Conservation (phyloP, 805 yeast genomes). For the Pichia scutulata region DNA sequence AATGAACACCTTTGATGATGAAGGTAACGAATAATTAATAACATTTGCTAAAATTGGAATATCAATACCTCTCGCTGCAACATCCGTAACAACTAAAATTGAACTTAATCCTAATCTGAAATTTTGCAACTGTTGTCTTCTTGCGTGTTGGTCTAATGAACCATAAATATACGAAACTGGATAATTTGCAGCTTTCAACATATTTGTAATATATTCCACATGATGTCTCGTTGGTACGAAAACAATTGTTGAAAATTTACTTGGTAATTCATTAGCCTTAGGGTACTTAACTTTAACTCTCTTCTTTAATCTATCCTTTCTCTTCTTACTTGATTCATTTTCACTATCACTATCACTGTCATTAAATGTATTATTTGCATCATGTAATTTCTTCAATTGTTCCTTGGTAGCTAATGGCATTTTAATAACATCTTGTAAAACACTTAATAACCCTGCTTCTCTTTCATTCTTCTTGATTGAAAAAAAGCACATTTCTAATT, state of each 20-base stretch:
- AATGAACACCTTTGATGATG: conserved; percentile 85
- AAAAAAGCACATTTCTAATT: conserved; percentile 83
- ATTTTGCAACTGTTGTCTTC: conserved; percentile 78
- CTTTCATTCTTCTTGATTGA: conserved; percentile 77
- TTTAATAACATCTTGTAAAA: conserved; percentile 79
- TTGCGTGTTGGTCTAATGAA: conserved; percentile 88
- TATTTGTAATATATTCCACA: conserved; percentile 76
- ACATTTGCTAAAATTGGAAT: conserved; percentile 95
- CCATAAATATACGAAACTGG: conserved; percentile 88
- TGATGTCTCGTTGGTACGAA: conserved; percentile 98
- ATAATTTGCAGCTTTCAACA: conserved; percentile 74
- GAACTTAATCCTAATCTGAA: conserved; percentile 81
- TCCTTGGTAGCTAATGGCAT: conserved; percentile 75
- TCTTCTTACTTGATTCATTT: conserved; percentile 29
- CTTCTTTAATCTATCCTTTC: conserved; percentile 19
- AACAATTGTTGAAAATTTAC: conserved; percentile 78
- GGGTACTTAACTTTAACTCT: conserved; percentile 49
- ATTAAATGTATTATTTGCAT: conserved; percentile 39
- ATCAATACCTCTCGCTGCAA: conserved; percentile 98
- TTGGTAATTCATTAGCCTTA: conserved; percentile 76
- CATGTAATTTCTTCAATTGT: conserved; percentile 47
- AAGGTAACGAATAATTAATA: conserved; percentile 82
- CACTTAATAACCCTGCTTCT: conserved; percentile 72
- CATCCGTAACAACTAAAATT: conserved; percentile 93
- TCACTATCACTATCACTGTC: conserved; percentile 48